phyloP scores from a whole-genome alignment of 2,329 filamentous ascomycete species.

The Aureobasidium sp. region DNA sequence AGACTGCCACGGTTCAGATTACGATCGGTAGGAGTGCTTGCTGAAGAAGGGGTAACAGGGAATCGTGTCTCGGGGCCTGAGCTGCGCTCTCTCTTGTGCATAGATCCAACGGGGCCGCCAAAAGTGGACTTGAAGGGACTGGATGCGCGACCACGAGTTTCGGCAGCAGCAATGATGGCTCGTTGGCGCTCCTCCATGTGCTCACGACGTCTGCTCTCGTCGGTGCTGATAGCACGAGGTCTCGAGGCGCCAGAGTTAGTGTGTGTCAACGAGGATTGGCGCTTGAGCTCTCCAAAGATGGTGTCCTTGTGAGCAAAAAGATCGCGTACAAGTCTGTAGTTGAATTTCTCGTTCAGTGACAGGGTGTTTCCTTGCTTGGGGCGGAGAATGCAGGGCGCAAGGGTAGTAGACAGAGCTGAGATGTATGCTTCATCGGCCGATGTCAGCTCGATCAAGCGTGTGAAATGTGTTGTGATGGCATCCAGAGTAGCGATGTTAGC shows the following conservation, averaged over 20 bases:
- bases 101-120: constrained; percentile 17
- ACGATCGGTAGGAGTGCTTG: constrained; percentile 33
- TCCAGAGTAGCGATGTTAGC: constrained; percentile 99
- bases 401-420: constrained; percentile 58
- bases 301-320: constrained; percentile 88
- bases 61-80: constrained; percentile 61
- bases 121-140: constrained; percentile 16
- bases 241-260: constrained; percentile 49
- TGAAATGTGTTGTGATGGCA: constrained; percentile 96
- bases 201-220: constrained; percentile 89
- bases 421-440: constrained; percentile 88
- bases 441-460: constrained; percentile 88
- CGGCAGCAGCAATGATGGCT: constrained; percentile 52
- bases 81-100: constrained; percentile 72
- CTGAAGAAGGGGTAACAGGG: constrained; percentile 59
- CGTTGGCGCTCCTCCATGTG: constrained; percentile 90
- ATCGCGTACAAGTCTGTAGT: constrained; percentile 81
- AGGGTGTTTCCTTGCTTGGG: constrained; percentile 81
- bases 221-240: constrained; percentile 82
- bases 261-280: constrained; percentile 64
- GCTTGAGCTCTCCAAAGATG: constrained; percentile 94
- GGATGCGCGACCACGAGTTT: constrained; percentile 45
- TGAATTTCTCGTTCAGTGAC: constrained; percentile 91
- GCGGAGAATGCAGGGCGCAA: constrained; percentile 81
- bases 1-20: constrained; percentile 55